Evolutionary conservation across 2,329 filamentous ascomycete genomes (phyloP).

Genomic region (Colletotrichum godetiae): DNA sequence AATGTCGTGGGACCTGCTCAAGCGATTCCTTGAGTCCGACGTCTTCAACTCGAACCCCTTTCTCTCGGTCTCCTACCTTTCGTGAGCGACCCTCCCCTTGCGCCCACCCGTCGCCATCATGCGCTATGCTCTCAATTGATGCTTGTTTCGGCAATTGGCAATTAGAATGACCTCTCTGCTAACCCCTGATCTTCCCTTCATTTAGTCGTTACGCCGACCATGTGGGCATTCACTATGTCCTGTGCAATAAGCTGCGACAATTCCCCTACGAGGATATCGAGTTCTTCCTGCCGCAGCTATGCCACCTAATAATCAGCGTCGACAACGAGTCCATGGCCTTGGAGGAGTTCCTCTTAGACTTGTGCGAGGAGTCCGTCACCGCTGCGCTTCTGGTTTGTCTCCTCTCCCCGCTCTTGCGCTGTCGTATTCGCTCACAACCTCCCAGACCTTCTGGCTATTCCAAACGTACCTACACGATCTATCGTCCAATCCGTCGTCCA

Average conservation of each 20-base stretch:
- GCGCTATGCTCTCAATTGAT: constrained; percentile 1
- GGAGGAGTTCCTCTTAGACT: constrained; percentile 86
- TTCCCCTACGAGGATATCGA: constrained; percentile 93
- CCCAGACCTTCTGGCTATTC: constrained; percentile 89
- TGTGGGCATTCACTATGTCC: constrained; percentile 89
- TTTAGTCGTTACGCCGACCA: constrained; percentile 86
- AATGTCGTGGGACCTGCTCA: constrained; percentile 89
- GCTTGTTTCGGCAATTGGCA: constrained; percentile 1
- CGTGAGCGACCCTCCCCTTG: constrained; percentile 66
- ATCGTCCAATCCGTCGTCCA: constrained; percentile 77
- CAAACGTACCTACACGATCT: constrained; percentile 90
- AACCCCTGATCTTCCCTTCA: constrained; percentile 29
- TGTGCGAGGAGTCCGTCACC: constrained; percentile 89
- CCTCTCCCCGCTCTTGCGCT: constrained; percentile 16
- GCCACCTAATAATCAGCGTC: constrained; percentile 87
- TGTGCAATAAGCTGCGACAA: constrained; percentile 88
- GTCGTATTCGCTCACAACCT: constrained; percentile 7
- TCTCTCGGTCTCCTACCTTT: constrained; percentile 88
- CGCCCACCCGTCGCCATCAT: constrained; percentile 11
- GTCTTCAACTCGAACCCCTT: constrained; percentile 94
- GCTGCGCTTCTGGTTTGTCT: constrained; percentile 80
- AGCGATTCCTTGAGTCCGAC: constrained; percentile 92
- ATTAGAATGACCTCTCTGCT: constrained; percentile 5
- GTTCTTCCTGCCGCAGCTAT: constrained; percentile 90
- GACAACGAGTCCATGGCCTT: constrained; percentile 93